These are phyloP conservation scores for Dianthus caryophyllus DNA, from an alignment of 148 eudicot species.

Conservation along the genomic window DNA sequence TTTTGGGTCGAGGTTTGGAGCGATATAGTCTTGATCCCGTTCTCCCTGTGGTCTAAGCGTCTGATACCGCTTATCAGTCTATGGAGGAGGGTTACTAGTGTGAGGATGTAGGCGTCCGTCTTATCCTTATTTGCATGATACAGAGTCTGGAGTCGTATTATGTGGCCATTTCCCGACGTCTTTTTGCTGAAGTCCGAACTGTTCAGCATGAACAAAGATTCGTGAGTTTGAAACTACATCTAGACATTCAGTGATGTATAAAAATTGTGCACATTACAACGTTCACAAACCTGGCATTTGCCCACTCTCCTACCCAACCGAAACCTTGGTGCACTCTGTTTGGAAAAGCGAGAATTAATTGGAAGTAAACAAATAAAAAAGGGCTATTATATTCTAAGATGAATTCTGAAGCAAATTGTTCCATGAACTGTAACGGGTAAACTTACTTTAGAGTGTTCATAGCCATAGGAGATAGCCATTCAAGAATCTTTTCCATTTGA, in stretches of 20 bases:
- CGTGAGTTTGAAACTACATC: neutral
- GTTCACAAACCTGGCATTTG: constrained; percentile 67
- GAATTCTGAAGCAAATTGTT: neutral
- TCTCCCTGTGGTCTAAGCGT: constrained; percentile 57
- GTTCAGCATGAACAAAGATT: constrained; percentile 17
- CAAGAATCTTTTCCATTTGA: constrained; percentile 82
- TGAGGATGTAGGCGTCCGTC: constrained; percentile 62
- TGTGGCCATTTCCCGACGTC: constrained; percentile 29
- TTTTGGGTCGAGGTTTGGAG: constrained; percentile 43
- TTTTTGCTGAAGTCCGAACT: constrained; percentile 71
- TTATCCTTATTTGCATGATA: constrained; percentile 73
- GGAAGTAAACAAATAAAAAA: neutral
- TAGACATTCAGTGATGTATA: neutral
- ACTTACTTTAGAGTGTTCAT: constrained; percentile 78
- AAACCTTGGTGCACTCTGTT: constrained; percentile 94
- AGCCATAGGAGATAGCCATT: constrained; percentile 98
- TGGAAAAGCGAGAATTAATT: neutral
- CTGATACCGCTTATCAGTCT: constrained; percentile 53
- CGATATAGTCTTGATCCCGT: constrained; percentile 36
- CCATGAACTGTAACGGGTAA: neutral
- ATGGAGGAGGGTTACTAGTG: constrained; percentile 62
- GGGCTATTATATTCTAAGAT: neutral
- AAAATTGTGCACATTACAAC: neutral
- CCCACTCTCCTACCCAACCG: constrained; percentile 99
- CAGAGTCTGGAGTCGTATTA: constrained; percentile 75